Conservation (phyloP, 1,139 yeast genomes). For the Scheffersomyces insectosa region DNA sequence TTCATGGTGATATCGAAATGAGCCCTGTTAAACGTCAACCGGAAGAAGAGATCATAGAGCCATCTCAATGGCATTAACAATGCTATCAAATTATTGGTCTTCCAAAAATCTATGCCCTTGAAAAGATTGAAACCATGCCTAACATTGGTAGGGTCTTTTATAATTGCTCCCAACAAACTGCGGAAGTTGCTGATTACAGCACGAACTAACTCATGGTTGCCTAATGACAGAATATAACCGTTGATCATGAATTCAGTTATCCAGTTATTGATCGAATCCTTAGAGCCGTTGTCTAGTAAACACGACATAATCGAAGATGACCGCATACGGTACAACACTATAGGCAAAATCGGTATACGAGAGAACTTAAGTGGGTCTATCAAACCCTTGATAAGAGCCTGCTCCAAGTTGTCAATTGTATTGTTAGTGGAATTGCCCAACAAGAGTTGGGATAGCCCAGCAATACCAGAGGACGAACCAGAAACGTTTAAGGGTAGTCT, state of each 20-base stretch:
- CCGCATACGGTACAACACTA: slow-evolving; percentile 41
- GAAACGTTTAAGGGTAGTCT: neutral
- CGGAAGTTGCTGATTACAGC: slow-evolving; percentile 16
- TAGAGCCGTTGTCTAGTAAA: slow-evolving; percentile 18
- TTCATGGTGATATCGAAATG: slow-evolving; percentile 39
- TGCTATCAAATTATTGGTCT: slow-evolving; percentile 34
- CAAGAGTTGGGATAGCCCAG: slow-evolving; percentile 19
- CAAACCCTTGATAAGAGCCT: slow-evolving; percentile 35
- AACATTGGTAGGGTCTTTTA: slow-evolving; percentile 3
- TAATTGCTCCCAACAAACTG: neutral
- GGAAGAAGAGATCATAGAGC: slow-evolving; percentile 38
- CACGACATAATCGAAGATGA: slow-evolving; percentile 35
- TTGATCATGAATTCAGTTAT: slow-evolving; percentile 37
- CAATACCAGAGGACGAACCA: slow-evolving; percentile 4
- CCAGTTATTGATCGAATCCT: slow-evolving; percentile 19
- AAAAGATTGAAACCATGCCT: slow-evolving; percentile 8
- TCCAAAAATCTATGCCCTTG: slow-evolving; percentile 30
- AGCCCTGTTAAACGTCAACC: slow-evolving; percentile 43
- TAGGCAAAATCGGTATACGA: slow-evolving; percentile 43
- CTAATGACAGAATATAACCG: slow-evolving; percentile 42
- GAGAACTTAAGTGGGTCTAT: slow-evolving; percentile 43
- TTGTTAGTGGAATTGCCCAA: slow-evolving; percentile 19
- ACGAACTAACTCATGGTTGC: slow-evolving; percentile 33
- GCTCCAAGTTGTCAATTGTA: slow-evolving; percentile 33
- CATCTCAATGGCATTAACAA: slow-evolving; percentile 38